These are phyloP conservation scores for Solanum lycopersicoides DNA, from an alignment of 257 asterid genomes.

Conservation along the genomic window DNA sequence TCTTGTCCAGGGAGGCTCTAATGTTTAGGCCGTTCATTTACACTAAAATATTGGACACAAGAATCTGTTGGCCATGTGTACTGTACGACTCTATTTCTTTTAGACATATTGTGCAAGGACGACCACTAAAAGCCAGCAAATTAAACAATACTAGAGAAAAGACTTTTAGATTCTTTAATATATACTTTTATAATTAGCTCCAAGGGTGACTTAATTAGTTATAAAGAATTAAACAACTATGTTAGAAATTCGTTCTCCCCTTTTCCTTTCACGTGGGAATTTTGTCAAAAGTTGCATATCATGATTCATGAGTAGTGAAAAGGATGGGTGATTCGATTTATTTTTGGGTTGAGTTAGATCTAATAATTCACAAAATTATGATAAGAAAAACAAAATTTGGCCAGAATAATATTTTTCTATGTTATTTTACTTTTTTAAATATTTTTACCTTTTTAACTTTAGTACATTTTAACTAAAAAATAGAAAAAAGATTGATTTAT, in stretches of 20 bases:
- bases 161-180: neutral
- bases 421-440: too few relatives aligned
- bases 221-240: neutral
- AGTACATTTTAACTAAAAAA: too few relatives aligned
- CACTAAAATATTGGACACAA: neutral
- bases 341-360: neutral
- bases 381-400: neutral
- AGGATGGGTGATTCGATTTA: neutral
- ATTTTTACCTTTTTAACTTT: too few relatives aligned
- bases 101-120: neutral
- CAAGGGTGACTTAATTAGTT: neutral
- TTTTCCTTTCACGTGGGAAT: neutral
- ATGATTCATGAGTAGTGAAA: too few relatives aligned
- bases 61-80: neutral
- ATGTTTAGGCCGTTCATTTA: neutral
- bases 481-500: too few relatives aligned
- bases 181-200: neutral
- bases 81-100: neutral
- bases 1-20: neutral
- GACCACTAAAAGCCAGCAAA: neutral
- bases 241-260: neutral
- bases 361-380: neutral
- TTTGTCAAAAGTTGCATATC: neutral
- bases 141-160: neutral
- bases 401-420: too few relatives aligned